Evolutionary conservation across 371 early-diverging fungal species (phyloP), one percentile per base, ranked within the genome.

Genomic region (Funneliformis caledonium): DNA sequence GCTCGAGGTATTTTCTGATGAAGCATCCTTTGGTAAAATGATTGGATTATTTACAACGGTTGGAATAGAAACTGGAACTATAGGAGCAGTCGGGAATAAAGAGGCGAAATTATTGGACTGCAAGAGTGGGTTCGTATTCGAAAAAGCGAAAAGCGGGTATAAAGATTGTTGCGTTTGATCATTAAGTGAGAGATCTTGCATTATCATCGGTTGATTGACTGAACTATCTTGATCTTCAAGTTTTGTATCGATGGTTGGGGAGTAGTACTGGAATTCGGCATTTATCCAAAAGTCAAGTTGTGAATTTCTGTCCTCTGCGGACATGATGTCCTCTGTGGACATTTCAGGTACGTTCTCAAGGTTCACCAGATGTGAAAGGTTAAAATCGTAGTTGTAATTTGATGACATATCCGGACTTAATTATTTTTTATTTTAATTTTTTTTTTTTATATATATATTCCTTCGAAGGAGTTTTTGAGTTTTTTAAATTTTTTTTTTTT

Each of bases 201-300:
- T 56, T 26, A 42, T 42, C 12, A 31, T 60, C 11, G 76, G 33
- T 6, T 22, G 22, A 45, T 12, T 70, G 12, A 42, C 22, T 37
- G 37, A 37, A 37, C 37, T 37, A 70, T 22, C n/a, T 10, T 42
- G 42, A n/a, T 70, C 72, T 19, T 68, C 42, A 10, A 42, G 5
- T 42, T 42, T 31, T 19, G 31, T 70, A 4, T 31, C 42, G 7
- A 43, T 43, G 16, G 22, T 60, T 42, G 61, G 22, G n/a, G 82
- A 85, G 50, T 91, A 88, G 19, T 89, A 84, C 48, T 89, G 12
- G n/a, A 69, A 69, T n/a, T 69, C 14, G 14, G 69, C 33, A n/a
- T 69, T 69, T 9, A 43, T 43, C 69, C 69, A 69, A 45, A 43
- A 19, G 8, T 69, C 69, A 8, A 69, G 43, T 14, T 69, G 19